Evolutionary conservation across 2,329 filamentous ascomycete species (phyloP).

Genomic region (Phialophora verrucosa): DNA sequence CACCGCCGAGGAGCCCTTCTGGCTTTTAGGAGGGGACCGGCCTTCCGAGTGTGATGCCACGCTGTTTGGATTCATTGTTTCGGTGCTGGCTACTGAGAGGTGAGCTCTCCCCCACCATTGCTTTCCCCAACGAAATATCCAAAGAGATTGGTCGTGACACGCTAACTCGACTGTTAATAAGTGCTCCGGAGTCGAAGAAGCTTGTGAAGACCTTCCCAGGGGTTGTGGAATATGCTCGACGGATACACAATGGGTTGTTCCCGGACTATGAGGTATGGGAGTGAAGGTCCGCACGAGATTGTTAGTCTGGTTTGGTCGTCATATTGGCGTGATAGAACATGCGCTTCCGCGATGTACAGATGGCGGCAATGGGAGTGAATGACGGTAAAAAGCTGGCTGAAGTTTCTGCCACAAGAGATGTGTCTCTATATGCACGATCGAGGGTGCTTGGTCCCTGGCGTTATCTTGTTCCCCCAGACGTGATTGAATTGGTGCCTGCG

Average conservation of each 20-base stretch:
- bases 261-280: conserved; percentile 59
- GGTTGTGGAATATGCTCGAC: conserved; percentile 61
- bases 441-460: too few species aligned
- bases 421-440: too few species aligned
- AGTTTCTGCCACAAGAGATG: too few species aligned
- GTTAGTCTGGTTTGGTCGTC: background rate
- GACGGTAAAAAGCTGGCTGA: too few species aligned
- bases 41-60: conserved; percentile 65
- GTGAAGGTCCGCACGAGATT: background rate
- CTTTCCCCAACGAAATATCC: background rate
- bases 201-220: conserved; percentile 56
- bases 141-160: too few species aligned
- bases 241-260: conserved; percentile 64
- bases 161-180: conserved; percentile 39
- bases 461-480: too few species aligned
- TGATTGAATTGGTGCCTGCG: too few species aligned
- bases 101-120: conserved; percentile 47
- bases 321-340: background rate
- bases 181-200: conserved; percentile 55
- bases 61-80: conserved; percentile 64
- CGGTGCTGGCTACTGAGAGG: conserved; percentile 60
- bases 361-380: too few species aligned
- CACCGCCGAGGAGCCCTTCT: conserved; percentile 54
- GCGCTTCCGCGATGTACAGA: too few species aligned
- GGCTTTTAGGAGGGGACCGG: conserved; percentile 59